A percentile compares a stretch with the other conserved stretches of the same genome.
Evolutionary conservation across 2,329 filamentous ascomycete genomes (phyloP).

Genomic region (Ophiostoma himal-ulmi): DNA sequence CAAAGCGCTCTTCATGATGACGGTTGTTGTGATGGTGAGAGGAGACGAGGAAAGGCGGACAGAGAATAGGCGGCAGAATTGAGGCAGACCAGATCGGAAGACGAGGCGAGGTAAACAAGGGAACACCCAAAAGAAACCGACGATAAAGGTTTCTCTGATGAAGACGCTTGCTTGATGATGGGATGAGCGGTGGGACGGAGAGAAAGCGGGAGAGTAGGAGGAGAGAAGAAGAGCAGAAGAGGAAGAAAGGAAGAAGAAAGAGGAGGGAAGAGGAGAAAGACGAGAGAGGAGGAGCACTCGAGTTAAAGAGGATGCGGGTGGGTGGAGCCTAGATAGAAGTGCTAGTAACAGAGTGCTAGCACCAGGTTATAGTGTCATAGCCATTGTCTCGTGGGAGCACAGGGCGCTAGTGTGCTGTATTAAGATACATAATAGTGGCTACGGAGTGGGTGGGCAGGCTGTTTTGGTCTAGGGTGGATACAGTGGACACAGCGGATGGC

Average conservation of each 20-base stretch:
- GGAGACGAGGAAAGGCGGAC: slow-evolving; percentile 2
- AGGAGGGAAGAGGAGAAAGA: slow-evolving; percentile 1
- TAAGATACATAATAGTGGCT: not conserved
- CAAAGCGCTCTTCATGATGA: slow-evolving; percentile 78
- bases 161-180: not conserved
- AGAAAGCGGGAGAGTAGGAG: not conserved
- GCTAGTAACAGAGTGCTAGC: not conserved
- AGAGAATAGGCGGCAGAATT: not conserved
- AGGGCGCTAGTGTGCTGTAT: slow-evolving; percentile 10
- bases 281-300: slow-evolving; percentile 6
- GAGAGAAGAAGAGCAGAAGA: not conserved
- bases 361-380: slow-evolving; percentile 5
- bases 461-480: not conserved
- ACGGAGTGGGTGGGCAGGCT: not conserved
- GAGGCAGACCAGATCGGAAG: slow-evolving; percentile 5
- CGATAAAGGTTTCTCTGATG: not conserved
- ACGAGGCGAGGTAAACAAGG: slow-evolving; percentile 11
- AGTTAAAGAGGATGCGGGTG: slow-evolving; percentile 16
- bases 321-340: slow-evolving; percentile 10
- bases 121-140: not conserved
- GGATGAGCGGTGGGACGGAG: not conserved
- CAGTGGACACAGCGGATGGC: not conserved
- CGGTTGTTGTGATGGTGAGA: slow-evolving; percentile 25
- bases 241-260: not conserved
- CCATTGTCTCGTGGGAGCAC: not conserved